Percentiles rank a stretch among this genome's conserved stretches.
Evolutionary conservation across 2,329 filamentous ascomycete species (phyloP).

Genomic region (Claviceps digitariae): DNA sequence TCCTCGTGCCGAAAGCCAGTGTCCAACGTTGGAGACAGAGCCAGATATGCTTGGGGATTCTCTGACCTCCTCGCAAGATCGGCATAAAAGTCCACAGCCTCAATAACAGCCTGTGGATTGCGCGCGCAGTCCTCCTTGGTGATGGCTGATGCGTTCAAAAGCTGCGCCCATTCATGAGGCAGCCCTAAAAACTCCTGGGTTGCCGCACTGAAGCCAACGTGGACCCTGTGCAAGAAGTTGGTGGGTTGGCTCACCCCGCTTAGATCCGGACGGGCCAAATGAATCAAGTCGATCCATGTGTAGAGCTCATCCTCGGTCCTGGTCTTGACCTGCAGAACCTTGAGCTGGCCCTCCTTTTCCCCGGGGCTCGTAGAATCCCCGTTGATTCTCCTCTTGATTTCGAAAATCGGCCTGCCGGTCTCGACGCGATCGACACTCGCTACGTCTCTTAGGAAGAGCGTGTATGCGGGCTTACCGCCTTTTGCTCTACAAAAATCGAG

Average conservation of each 20-base stretch:
- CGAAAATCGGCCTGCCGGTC: conserved; percentile 64
- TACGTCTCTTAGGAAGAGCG: conserved; percentile 72
- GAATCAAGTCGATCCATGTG: conserved; percentile 95
- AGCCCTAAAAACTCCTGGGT: conserved; percentile 88
- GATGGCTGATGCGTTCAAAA: conserved; percentile 86
- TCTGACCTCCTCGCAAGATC: conserved; percentile 58
- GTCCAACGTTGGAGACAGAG: not conserved
- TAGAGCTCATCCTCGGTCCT: conserved; percentile 93
- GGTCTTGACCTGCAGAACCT: conserved; percentile 77
- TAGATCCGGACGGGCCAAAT: conserved; percentile 92
- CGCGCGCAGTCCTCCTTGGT: conserved; percentile 87
- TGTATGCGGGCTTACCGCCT: conserved; percentile 66
- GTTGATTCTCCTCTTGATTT: conserved; percentile 65
- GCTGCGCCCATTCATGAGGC: conserved; percentile 88
- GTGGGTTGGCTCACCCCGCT: conserved; percentile 94
- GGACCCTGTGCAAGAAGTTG: conserved; percentile 90
- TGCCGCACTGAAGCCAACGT: conserved; percentile 89
- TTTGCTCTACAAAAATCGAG: conserved; percentile 89
- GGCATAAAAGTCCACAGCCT: conserved; percentile 72
- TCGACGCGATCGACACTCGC: conserved; percentile 55
- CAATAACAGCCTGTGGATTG: conserved; percentile 73
- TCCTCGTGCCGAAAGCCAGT: not conserved
- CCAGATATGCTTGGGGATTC: conserved; percentile 44
- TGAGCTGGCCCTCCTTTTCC: conserved; percentile 64
- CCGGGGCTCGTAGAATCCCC: conserved; percentile 55